phyloP scores from a whole-genome alignment of 805 yeast species.

The Hanseniaspora hatyaiensis region DNA sequence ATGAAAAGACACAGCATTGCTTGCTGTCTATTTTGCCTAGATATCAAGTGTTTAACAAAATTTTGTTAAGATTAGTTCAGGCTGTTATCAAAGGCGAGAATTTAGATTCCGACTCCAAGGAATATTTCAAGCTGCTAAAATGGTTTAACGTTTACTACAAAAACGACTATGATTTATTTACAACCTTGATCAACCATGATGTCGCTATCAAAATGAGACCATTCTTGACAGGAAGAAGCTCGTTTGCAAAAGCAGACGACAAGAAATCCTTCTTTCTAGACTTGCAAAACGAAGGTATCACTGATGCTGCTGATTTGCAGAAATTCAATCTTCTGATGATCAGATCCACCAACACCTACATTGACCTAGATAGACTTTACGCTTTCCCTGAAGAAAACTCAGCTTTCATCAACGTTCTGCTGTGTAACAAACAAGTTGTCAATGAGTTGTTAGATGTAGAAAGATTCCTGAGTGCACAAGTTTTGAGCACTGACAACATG shows the following conservation, averaged over 20 bases:
- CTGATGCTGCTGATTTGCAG: neutral
- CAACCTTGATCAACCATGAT: neutral
- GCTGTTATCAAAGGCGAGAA: neutral
- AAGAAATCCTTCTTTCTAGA: neutral
- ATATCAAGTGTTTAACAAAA: slow-evolving; percentile 1
- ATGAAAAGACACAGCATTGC: slow-evolving; percentile 3
- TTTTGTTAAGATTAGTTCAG: neutral
- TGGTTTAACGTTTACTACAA: slow-evolving; percentile 3
- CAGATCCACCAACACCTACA: slow-evolving; percentile 3
- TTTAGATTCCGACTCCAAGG: neutral
- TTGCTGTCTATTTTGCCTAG: slow-evolving; percentile 4
- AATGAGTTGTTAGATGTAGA: neutral
- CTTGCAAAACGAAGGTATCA: slow-evolving; percentile 2
- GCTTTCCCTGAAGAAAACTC: neutral
- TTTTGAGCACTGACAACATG: neutral
- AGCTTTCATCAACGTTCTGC: neutral
- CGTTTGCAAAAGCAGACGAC: neutral
- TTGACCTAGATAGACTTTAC: neutral
- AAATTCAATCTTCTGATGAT: slow-evolving; percentile 8
- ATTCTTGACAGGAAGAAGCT: slow-evolving; percentile 9
- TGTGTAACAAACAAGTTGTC: neutral
- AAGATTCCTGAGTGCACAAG: neutral
- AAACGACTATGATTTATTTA: slow-evolving; percentile 3
- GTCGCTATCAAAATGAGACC: slow-evolving; percentile 7
- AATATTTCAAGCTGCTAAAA: neutral